Conservation (phyloP, 306 rosid species). For the Echinosophora koreensis region DNA sequence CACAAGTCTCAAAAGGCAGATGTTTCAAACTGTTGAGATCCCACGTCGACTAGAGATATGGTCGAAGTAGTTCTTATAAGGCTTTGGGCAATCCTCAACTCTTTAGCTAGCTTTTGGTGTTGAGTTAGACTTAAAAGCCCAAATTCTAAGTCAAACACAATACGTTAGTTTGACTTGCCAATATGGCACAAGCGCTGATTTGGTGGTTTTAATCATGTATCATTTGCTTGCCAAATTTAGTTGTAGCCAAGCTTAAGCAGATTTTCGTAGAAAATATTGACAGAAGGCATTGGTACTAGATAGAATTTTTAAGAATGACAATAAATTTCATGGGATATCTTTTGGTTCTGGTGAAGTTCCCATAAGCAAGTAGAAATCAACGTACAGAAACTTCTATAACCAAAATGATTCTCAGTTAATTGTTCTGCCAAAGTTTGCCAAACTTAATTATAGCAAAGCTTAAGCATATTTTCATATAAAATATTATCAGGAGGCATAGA, state of each 20-base stretch:
- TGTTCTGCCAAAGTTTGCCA: neutral
- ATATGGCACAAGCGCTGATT: neutral
- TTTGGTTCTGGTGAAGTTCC: conserved; percentile 4
- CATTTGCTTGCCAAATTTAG: conserved; percentile 18
- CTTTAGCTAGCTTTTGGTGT: too few relatives aligned
- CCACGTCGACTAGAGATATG: too few relatives aligned
- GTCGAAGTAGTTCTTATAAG: too few relatives aligned
- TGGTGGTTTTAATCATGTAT: conserved; percentile 20
- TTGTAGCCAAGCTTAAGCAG: neutral
- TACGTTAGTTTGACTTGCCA: conserved; percentile 9
- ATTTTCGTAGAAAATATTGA: conserved; percentile 29
- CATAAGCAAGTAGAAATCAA: neutral
- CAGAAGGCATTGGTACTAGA: neutral
- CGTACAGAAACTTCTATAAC: conserved; percentile 11
- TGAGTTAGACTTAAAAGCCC: too few relatives aligned
- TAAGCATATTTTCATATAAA: conserved; percentile 14
- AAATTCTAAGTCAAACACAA: neutral
- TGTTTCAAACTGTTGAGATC: neutral
- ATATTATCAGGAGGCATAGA: conserved; percentile 5
- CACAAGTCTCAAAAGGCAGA: conserved; percentile 1
- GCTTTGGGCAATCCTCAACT: too few relatives aligned
- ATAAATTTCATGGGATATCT: conserved; percentile 10
- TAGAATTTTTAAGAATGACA: neutral
- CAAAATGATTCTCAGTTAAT: conserved; percentile 19
- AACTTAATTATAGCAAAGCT: too few relatives aligned